Base-by-base conservation (phyloP, 2,329 filamentous ascomycete genomes). In the Penicillium digitatum region DNA sequence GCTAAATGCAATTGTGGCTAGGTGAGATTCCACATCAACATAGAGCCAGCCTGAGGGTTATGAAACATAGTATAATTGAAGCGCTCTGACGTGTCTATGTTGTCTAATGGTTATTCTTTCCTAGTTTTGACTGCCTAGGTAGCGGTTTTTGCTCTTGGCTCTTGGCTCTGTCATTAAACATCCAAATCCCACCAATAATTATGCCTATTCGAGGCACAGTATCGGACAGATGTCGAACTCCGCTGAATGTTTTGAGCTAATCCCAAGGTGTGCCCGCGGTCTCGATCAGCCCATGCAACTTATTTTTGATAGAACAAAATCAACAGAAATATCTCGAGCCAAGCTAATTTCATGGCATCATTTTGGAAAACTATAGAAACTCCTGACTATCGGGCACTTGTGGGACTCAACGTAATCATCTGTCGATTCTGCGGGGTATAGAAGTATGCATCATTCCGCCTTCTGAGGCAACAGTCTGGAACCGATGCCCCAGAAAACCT, bases 1-100 rank as follows among this genome's bases (percentile, higher is more conserved):
- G 76, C 62, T 76, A 64, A 66, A 48, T 60, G 39, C 49, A 48
- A 56, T 49, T 38, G 39, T 45, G 29, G 34, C 43, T 40, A 51
- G 40, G 35, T 48, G 14, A 14, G 14, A 18, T 24, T 42, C n/a
- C n/a, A 49, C 27, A 24, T 40, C 12, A 40, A 29, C 48, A 44
- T 42, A 50, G 29, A 22, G 16, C 31, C 45, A 43, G 54, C 48
- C 43, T 27, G 11, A 55, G 29, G 29, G 43, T 38, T 61, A 56
- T 60, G 60, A 60, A 65, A 62, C 60, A 62, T 59, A 59, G 39
- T 60, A 60, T 62, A 64, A 64, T 62, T 42, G 46, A 61, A 43
- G 34, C 26, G 48, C 38, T 38, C 45, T 38, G 14, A 39, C 32
- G 22, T 31, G 46, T 27, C 11, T 34, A 42, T 38, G 35, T 5